A percentile compares a stretch with the other conserved stretches of the same genome.
Conservation (phyloP, 768 basidiomycete species). For the Mycena latifolia region DNA sequence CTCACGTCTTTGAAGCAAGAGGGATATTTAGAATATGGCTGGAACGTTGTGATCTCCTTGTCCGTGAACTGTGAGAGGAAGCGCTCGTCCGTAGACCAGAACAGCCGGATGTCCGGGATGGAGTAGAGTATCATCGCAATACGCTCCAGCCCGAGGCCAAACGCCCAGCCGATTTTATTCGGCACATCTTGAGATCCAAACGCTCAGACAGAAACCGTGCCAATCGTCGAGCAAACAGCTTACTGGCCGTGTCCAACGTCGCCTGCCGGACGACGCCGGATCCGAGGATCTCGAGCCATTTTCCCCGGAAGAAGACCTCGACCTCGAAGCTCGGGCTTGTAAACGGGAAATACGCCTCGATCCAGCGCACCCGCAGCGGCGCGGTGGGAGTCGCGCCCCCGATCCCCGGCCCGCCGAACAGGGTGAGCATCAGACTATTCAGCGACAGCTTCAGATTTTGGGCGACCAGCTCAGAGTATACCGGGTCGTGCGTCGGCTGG, state of each 20-base stretch:
- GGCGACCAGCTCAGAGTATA: conserved; percentile 79
- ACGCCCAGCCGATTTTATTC: conserved; percentile 96
- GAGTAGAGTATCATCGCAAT: conserved; percentile 98
- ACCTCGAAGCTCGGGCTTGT: conserved; percentile 98
- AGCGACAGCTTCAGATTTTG: conserved; percentile 90
- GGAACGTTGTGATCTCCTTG: conserved; percentile 85
- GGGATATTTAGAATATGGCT: conserved; percentile 94
- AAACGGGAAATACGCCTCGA: conserved; percentile 98
- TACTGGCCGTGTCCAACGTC: conserved; percentile 89
- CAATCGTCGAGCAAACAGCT: conserved; percentile 47
- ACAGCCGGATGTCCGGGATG: conserved; percentile 97
- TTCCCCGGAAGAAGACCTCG: conserved; percentile 95
- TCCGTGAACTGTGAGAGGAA: conserved; percentile 89
- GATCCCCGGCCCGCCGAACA: conserved; percentile 76
- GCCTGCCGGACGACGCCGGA: conserved; percentile 93
- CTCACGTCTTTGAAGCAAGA: conserved; percentile 94
- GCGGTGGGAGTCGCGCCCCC: conserved; percentile 58
- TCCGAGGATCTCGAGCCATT: conserved; percentile 97
- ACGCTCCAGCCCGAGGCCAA: conserved; percentile 95
- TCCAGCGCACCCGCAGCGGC: conserved; percentile 94
- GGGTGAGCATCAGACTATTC: conserved; percentile 84
- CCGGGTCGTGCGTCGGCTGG: conserved; percentile 83
- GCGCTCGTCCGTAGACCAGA: conserved; percentile 93
- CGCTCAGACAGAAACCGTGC: conserved; percentile 8
- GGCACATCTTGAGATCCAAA: conserved; percentile 65